phyloP scores from a whole-genome alignment of 805 yeast genomes.

The Alloascoidea africana region DNA sequence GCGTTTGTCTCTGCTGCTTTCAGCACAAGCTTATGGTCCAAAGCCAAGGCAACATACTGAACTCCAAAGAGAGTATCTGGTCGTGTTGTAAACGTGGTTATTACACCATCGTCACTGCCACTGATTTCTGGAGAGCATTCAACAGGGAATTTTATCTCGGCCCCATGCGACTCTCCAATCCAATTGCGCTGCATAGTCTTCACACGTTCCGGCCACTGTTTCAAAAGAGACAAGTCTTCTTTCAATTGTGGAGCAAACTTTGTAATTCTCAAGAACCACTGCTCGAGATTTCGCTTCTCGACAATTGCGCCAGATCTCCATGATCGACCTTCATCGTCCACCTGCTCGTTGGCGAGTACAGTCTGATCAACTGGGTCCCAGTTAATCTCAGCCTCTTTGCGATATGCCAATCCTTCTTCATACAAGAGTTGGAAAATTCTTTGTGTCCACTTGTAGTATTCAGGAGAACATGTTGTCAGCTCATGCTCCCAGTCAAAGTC shows the following conservation, averaged over 20 bases:
- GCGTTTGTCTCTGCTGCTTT: constrained; percentile 22
- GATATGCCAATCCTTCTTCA: constrained; percentile 71
- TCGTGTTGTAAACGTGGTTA: constrained; percentile 70
- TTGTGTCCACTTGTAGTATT: constrained; percentile 89
- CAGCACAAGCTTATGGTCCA: constrained; percentile 48
- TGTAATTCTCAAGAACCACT: constrained; percentile 92
- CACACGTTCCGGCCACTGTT: constrained; percentile 81
- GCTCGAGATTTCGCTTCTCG: constrained; percentile 66
- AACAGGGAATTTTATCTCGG: constrained; percentile 39
- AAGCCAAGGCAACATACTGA: constrained; percentile 68
- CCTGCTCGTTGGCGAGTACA: constrained; percentile 93
- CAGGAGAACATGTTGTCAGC: constrained; percentile 71
- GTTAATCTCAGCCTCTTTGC: constrained; percentile 77
- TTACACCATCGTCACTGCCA: constrained; percentile 8
- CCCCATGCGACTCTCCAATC: constrained; percentile 85
- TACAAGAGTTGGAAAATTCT: constrained; percentile 59
- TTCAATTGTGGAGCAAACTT: constrained; percentile 56
- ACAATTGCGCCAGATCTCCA: constrained; percentile 97
- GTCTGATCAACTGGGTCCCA: constrained; percentile 98
- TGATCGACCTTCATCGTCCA: constrained; percentile 76
- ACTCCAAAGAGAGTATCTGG: constrained; percentile 79
- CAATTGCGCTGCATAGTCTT: constrained; percentile 84
- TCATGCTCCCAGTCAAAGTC: constrained; percentile 93
- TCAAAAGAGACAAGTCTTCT: constrained; percentile 43
- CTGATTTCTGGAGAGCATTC: constrained; percentile 10